Evolutionary conservation across 2,329 filamentous ascomycete species (phyloP).

Genomic region (Diaporthe sp.): DNA sequence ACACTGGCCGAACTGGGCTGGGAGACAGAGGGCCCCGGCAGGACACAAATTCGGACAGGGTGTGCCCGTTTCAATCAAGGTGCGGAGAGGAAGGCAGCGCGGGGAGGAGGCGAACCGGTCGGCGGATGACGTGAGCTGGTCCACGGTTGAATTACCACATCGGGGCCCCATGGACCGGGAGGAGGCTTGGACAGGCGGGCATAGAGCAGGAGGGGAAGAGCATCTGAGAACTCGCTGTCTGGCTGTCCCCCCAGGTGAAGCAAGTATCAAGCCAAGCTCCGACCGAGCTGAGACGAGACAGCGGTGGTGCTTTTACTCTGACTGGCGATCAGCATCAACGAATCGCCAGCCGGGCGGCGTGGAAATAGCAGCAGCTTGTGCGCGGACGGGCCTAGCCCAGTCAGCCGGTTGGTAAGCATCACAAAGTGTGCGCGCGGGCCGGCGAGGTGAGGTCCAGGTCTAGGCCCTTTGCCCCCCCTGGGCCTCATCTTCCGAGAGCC

Average conservation of each 20-base stretch:
- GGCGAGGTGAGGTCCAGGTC: conserved; percentile 4
- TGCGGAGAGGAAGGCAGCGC: conserved; percentile 17
- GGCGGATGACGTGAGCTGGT: conserved; percentile 25
- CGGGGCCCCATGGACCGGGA: neutral
- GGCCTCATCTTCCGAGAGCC: neutral
- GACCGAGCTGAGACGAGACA: conserved; percentile 23
- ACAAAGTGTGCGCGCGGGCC: conserved; percentile 10
- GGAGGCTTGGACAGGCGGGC: neutral
- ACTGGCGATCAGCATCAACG: neutral
- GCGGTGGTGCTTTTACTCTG: neutral
- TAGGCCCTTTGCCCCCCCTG: neutral
- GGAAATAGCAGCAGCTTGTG: neutral
- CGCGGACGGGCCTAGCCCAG: neutral
- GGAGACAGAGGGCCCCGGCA: neutral
- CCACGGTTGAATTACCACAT: neutral
- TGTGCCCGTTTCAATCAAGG: conserved; percentile 15
- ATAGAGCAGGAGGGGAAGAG: neutral
- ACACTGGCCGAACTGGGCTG: neutral
- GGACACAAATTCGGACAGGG: neutral
- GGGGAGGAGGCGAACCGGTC: conserved; percentile 10
- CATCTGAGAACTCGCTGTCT: neutral
- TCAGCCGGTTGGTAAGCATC: conserved; percentile 15
- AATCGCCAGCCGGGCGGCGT: neutral
- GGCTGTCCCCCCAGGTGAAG: neutral
- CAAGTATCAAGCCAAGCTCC: conserved; percentile 3